phyloP scores from a whole-genome alignment of 805 yeast species.

The Kazachstania kunashirensis region DNA sequence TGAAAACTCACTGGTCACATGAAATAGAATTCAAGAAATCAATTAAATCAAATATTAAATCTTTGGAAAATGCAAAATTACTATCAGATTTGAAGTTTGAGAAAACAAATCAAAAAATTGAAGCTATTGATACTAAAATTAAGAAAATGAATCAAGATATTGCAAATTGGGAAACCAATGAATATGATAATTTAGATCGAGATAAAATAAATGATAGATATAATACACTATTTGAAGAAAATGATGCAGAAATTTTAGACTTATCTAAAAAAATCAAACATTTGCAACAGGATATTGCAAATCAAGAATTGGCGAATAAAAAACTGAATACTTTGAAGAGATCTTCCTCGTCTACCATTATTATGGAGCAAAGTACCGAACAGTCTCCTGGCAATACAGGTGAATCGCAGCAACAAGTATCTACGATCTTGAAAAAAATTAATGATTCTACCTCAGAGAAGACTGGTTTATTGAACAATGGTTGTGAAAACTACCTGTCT shows the following conservation, averaged over 20 bases:
- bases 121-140: conserved; percentile 17
- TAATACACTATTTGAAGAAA: conserved; percentile 5
- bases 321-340: conserved; percentile 17
- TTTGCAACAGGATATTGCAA: conserved; percentile 15
- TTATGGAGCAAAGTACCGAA: background rate
- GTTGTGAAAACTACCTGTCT: conserved; percentile 21
- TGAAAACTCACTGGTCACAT: conserved; percentile 27
- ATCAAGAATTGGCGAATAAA: conserved; percentile 15
- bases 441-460: conserved; percentile 18
- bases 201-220: conserved; percentile 12
- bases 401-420: background rate
- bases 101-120: conserved; percentile 23
- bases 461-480: conserved; percentile 18
- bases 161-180: conserved; percentile 19
- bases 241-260: conserved; percentile 8
- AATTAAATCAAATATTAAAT: conserved; percentile 26
- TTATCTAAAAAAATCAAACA: conserved; percentile 7
- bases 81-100: conserved; percentile 25
- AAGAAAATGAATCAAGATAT: conserved; percentile 24
- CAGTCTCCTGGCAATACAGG: background rate
- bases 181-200: conserved; percentile 11
- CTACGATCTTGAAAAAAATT: conserved; percentile 15
- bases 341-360: conserved; percentile 7
- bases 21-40: conserved; percentile 27
- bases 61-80: conserved; percentile 27